Conservation (phyloP, 1,284 basidiomycete genomes). For the Athelia psychrophila region DNA sequence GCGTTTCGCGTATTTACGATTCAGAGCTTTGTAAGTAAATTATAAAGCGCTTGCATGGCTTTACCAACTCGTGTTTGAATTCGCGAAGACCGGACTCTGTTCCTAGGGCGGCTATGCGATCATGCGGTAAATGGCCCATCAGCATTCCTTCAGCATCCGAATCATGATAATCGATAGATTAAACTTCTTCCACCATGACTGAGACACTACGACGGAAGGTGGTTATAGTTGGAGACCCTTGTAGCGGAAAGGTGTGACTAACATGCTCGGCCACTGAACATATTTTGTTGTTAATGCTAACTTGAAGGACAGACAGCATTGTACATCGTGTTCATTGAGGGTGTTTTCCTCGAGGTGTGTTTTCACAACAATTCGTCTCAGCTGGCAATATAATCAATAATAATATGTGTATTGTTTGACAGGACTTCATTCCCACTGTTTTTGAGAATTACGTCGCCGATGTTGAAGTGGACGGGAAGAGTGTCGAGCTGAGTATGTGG, state of each 20-base stretch:
- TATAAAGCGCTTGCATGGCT: too few relatives aligned
- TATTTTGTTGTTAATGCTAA: slow-evolving; percentile 35
- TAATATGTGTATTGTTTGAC: slow-evolving; percentile 3
- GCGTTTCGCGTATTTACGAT: too few relatives aligned
- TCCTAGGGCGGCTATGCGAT: too few relatives aligned
- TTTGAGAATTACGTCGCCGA: slow-evolving; percentile 92
- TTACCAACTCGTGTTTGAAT: too few relatives aligned
- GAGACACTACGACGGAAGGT: too few relatives aligned
- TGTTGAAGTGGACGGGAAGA: slow-evolving; percentile 88
- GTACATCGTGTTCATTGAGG: slow-evolving; percentile 86
- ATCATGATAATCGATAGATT: too few relatives aligned
- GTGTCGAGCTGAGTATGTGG: slow-evolving; percentile 92
- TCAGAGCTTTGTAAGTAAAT: too few relatives aligned
- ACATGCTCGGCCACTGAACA: neutral
- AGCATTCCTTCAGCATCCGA: too few relatives aligned
- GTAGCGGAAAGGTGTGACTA: slow-evolving; percentile 69
- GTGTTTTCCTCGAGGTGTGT: slow-evolving; percentile 90
- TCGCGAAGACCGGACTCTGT: too few relatives aligned
- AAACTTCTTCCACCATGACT: too few relatives aligned
- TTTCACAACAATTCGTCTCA: slow-evolving; percentile 6
- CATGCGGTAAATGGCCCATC: too few relatives aligned
- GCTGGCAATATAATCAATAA: neutral
- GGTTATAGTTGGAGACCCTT: slow-evolving; percentile 81
- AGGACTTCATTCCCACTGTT: slow-evolving; percentile 93
- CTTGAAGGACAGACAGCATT: too few relatives aligned